Evolutionary conservation across 2,329 filamentous ascomycete species (phyloP).

Genomic region (Tolypocladium album): DNA sequence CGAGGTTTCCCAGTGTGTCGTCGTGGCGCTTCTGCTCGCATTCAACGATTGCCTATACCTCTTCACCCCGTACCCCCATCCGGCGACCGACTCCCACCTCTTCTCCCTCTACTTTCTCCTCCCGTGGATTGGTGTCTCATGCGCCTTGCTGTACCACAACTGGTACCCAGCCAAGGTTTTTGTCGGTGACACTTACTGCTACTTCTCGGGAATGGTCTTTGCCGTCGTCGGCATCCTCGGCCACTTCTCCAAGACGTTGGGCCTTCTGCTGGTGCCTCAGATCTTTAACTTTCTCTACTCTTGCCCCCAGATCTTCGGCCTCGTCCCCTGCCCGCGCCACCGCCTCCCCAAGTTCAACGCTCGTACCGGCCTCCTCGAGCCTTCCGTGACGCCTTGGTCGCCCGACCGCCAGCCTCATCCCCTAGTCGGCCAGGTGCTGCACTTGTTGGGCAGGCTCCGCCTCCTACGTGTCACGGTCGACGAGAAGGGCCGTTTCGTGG

Average conservation of each 20-base stretch:
- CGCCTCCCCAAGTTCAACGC: constrained; percentile 83
- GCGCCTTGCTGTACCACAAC: constrained; percentile 81
- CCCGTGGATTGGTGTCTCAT: constrained; percentile 86
- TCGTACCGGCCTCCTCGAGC: constrained; percentile 73
- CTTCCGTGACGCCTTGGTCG: constrained; percentile 69
- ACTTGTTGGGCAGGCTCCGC: constrained; percentile 55
- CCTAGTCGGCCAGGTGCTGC: constrained; percentile 52
- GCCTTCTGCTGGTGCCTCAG: constrained; percentile 84
- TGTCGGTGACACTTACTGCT: constrained; percentile 98
- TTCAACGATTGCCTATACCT: constrained; percentile 87
- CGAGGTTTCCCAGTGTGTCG: constrained; percentile 87
- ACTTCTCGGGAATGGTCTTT: constrained; percentile 98
- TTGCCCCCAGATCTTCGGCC: constrained; percentile 76
- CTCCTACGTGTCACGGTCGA: constrained; percentile 60
- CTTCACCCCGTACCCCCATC: constrained; percentile 73
- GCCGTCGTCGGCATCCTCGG: constrained; percentile 93
- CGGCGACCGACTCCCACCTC: constrained; percentile 88
- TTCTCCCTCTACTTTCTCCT: constrained; percentile 93
- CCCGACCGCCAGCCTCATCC: constrained; percentile 56
- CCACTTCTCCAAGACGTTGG: constrained; percentile 94
- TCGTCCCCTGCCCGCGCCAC: constrained; percentile 89
- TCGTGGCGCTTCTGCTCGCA: constrained; percentile 74
- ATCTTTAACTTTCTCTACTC: constrained; percentile 97
- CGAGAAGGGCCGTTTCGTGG: constrained; percentile 57
- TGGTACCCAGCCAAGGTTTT: constrained; percentile 95